Percentiles rank a stretch among this genome's conserved stretches.
phyloP scores from a whole-genome alignment of 495 filamentous ascomycete species.

The Aspergillus baeticus region DNA sequence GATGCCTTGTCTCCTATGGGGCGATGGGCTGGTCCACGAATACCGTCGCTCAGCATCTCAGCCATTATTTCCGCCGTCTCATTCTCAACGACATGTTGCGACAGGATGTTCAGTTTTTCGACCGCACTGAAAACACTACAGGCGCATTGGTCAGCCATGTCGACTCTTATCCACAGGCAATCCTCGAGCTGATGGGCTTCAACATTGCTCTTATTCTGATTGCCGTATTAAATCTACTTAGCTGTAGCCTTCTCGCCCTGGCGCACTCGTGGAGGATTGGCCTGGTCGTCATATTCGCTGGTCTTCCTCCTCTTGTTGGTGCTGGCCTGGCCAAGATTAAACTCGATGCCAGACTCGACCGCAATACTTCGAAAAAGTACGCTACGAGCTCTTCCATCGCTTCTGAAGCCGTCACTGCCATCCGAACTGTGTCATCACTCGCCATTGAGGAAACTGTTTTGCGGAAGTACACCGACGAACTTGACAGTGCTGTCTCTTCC shows the following conservation, averaged over 20 bases:
- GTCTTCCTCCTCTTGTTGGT: constrained; percentile 27
- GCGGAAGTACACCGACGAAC: constrained; percentile 55
- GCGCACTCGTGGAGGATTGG: constrained; percentile 57
- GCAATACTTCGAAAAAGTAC: constrained; percentile 52
- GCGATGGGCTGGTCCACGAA: constrained; percentile 54
- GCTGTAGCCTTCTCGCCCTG: constrained; percentile 26
- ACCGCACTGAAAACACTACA: constrained; percentile 76
- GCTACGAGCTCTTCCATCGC: constrained; percentile 64
- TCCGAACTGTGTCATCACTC: constrained; percentile 85
- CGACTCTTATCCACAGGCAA: constrained; percentile 77
- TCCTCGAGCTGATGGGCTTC: constrained; percentile 73
- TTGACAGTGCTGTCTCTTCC: constrained; percentile 24
- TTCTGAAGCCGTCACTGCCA: constrained; percentile 86
- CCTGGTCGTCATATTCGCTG: constrained; percentile 48
- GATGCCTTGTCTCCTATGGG: constrained; percentile 49
- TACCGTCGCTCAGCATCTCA: constrained; percentile 64
- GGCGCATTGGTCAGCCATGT: constrained; percentile 68
- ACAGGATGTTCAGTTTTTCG: constrained; percentile 90
- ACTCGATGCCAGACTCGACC: constrained; percentile 75
- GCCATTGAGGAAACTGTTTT: constrained; percentile 82
- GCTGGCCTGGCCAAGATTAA: constrained; percentile 63
- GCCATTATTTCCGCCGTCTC: constrained; percentile 73
- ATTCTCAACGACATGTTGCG: constrained; percentile 88
- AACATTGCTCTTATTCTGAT: constrained; percentile 79
- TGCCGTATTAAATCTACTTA: constrained; percentile 51